A percentile compares a stretch with the other conserved stretches of the same genome.
Evolutionary conservation across 2,329 filamentous ascomycete species (phyloP).

Genomic region (Colletotrichum abscissum): DNA sequence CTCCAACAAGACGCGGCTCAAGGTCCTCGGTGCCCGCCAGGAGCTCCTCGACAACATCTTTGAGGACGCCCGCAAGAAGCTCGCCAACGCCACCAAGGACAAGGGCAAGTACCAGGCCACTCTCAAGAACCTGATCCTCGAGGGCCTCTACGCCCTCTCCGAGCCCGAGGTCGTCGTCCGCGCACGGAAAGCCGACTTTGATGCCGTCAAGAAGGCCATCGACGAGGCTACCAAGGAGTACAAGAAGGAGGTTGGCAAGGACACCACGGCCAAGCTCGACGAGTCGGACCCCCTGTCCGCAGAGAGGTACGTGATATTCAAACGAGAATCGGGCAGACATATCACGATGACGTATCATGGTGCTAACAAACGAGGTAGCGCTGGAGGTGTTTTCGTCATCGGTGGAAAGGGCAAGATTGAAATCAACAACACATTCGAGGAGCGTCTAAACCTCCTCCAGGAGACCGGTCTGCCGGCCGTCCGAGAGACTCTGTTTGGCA

Average conservation of each 20-base stretch:
- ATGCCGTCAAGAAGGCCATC: slow-evolving; percentile 80
- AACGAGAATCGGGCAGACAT: background rate
- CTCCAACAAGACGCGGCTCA: slow-evolving; percentile 94
- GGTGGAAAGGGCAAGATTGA: slow-evolving; percentile 93
- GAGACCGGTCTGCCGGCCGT: slow-evolving; percentile 86
- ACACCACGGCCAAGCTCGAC: slow-evolving; percentile 77
- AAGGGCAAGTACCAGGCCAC: slow-evolving; percentile 79
- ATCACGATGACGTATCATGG: slow-evolving; percentile 5
- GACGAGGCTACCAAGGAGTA: slow-evolving; percentile 83
- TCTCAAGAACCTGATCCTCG: slow-evolving; percentile 84
- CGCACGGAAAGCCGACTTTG: slow-evolving; percentile 83
- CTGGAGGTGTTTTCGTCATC: slow-evolving; percentile 84
- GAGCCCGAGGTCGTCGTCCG: slow-evolving; percentile 82
- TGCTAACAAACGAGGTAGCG: slow-evolving; percentile 62
- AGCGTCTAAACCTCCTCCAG: slow-evolving; percentile 87
- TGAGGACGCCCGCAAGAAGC: slow-evolving; percentile 79
- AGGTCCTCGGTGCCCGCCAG: slow-evolving; percentile 87
- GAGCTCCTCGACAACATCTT: slow-evolving; percentile 92
- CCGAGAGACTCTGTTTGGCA: slow-evolving; percentile 88
- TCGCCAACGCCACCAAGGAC: slow-evolving; percentile 74
- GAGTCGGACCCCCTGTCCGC: slow-evolving; percentile 84
- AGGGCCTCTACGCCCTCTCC: slow-evolving; percentile 89
- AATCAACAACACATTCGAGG: slow-evolving; percentile 98
- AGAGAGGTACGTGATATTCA: slow-evolving; percentile 74
- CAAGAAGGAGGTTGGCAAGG: slow-evolving; percentile 79